These are phyloP conservation scores for Starmerella sp. DNA, from an alignment of 805 yeast genomes.

Conservation along the genomic window DNA sequence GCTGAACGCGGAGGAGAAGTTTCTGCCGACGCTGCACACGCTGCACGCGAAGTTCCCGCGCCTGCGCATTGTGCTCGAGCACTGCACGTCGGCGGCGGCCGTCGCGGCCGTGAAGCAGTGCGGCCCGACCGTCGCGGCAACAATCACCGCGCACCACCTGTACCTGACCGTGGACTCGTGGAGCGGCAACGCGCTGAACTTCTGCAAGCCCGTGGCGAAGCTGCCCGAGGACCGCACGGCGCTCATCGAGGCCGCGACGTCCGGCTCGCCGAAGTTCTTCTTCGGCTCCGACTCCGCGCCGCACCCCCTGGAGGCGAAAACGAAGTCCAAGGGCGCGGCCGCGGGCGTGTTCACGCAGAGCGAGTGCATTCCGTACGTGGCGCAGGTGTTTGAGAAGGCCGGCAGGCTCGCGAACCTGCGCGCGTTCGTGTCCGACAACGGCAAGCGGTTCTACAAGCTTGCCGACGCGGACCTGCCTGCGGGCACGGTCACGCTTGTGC, in stretches of 20 bases:
- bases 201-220: conserved; percentile 97
- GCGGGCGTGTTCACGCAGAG: conserved; percentile 98
- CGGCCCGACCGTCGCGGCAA: conserved; percentile 72
- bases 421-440: conserved; percentile 65
- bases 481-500: conserved; percentile 44
- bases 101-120: conserved; percentile 62
- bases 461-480: conserved; percentile 35
- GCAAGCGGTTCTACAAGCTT: conserved; percentile 60
- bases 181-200: conserved; percentile 93
- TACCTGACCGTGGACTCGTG: conserved; percentile 81
- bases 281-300: conserved; percentile 99
- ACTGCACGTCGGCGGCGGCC: conserved; percentile 88
- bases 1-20: conserved; percentile 84
- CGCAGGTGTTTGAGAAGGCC: conserved; percentile 65
- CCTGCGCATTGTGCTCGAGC: conserved; percentile 79
- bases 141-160: conserved; percentile 93
- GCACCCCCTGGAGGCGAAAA: conserved; percentile 72
- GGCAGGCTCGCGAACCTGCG: conserved; percentile 55
- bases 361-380: conserved; percentile 68
- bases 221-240: conserved; percentile 75
- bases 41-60: conserved; percentile 76
- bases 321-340: conserved; percentile 71
- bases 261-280: conserved; percentile 86
- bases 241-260: conserved; percentile 73
- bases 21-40: conserved; percentile 75